Percentiles rank a stretch among this genome's conserved stretches.
Conservation (phyloP, 2,329 filamentous ascomycete genomes). For the Diplodia seriata region DNA sequence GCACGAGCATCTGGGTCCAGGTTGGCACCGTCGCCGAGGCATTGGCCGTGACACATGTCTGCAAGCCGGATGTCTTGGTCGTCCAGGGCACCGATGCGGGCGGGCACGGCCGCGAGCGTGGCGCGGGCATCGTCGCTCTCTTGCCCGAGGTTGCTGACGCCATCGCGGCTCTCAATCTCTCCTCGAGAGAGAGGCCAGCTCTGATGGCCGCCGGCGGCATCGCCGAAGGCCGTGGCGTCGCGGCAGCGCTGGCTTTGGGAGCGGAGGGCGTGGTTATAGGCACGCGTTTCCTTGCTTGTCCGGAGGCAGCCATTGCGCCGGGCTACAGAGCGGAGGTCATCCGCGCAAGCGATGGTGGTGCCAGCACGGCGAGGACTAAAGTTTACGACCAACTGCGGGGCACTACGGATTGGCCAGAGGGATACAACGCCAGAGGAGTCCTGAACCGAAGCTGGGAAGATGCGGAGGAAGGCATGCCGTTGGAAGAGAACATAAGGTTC, state of each 20-base stretch:
- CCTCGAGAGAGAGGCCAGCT: constrained; percentile 38
- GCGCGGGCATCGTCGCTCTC: constrained; percentile 62
- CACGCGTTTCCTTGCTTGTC: constrained; percentile 66
- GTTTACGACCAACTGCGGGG: constrained; percentile 60
- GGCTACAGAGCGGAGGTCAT: constrained; percentile 59
- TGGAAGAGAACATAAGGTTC: constrained; percentile 54
- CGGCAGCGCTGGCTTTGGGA: constrained; percentile 63
- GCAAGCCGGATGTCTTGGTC: constrained; percentile 64
- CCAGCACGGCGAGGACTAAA: constrained; percentile 58
- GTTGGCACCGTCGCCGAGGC: constrained; percentile 66
- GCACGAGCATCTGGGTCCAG: constrained; percentile 64
- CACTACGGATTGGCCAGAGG: constrained; percentile 64
- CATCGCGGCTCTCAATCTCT: constrained; percentile 43
- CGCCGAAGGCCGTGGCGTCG: constrained; percentile 61
- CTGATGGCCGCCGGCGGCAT: constrained; percentile 68
- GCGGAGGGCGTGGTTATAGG: constrained; percentile 64
- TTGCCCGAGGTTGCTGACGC: constrained; percentile 64
- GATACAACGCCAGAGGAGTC: constrained; percentile 65
- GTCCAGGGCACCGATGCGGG: constrained; percentile 70
- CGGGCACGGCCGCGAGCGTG: constrained; percentile 65
- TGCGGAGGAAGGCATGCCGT: constrained; percentile 48
- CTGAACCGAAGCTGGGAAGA: constrained; percentile 61
- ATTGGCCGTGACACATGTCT: constrained; percentile 55
- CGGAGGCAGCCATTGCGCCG: constrained; percentile 55
- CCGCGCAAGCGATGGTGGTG: constrained; percentile 57